phyloP scores from a whole-genome alignment of 306 rosid genomes.

The Dalbergia cultrata region DNA sequence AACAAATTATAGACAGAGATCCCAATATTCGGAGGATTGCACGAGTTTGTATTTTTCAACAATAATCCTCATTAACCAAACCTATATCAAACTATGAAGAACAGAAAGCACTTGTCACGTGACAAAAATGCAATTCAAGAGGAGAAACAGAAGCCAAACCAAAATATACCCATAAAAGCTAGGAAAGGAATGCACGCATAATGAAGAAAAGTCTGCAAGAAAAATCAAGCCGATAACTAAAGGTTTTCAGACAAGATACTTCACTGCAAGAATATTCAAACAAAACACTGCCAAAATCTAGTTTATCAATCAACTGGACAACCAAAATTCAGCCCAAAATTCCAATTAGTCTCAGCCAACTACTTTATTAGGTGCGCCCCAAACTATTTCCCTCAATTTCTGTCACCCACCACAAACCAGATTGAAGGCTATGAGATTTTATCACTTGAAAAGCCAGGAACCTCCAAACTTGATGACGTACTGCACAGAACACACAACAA shows the following conservation, averaged over 20 bases:
- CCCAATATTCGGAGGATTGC: too few relatives aligned
- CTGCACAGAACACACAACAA: slow-evolving; percentile 65
- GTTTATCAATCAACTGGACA: slow-evolving; percentile 49
- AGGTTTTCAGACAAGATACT: slow-evolving; percentile 34
- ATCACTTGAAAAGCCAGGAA: slow-evolving; percentile 58
- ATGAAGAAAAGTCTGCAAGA: slow-evolving; percentile 21
- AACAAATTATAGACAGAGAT: too few relatives aligned
- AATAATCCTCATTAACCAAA: too few relatives aligned
- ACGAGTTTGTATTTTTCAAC: too few relatives aligned
- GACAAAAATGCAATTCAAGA: too few relatives aligned
- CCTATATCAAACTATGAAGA: too few relatives aligned
- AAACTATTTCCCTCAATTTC: slow-evolving; percentile 62
- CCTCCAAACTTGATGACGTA: slow-evolving; percentile 60
- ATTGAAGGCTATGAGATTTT: slow-evolving; percentile 52
- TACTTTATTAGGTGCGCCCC: slow-evolving; percentile 55
- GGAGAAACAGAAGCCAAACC: slow-evolving; percentile 14
- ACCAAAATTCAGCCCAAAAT: slow-evolving; percentile 48
- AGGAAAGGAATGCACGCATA: slow-evolving; percentile 6
- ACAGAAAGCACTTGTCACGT: too few relatives aligned
- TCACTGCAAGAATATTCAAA: slow-evolving; percentile 38
- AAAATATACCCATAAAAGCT: background rate
- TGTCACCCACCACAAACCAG: slow-evolving; percentile 61
- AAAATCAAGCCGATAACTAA: slow-evolving; percentile 14
- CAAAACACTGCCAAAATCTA: slow-evolving; percentile 45
- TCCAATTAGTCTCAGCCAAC: slow-evolving; percentile 46